Evolutionary conservation across 2,329 filamentous ascomycete species (phyloP).

Genomic region (Trichoderma atrobrunneum): DNA sequence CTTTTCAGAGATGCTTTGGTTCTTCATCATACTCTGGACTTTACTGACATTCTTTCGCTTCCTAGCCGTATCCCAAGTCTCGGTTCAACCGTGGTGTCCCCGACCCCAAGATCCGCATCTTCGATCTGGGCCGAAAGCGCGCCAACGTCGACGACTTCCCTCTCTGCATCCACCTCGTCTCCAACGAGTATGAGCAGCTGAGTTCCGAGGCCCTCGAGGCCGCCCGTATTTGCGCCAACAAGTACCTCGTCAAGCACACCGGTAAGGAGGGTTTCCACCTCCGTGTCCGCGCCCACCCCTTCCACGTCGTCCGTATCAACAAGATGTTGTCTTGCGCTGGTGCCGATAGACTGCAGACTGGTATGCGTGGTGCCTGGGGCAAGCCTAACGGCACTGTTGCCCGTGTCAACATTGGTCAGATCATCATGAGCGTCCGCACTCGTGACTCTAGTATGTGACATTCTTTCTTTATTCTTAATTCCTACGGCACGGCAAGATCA

Average conservation of each 20-base stretch:
- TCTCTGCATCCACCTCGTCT: slow-evolving; percentile 97
- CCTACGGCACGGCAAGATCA: neutral
- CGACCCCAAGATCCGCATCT: slow-evolving; percentile 87
- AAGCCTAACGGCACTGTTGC: slow-evolving; percentile 99
- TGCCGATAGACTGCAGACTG: slow-evolving; percentile 99
- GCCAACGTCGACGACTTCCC: slow-evolving; percentile 99
- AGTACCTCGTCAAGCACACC: slow-evolving; percentile 75
- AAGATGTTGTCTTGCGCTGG: slow-evolving; percentile 99
- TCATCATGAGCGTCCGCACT: slow-evolving; percentile 94
- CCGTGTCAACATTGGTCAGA: slow-evolving; percentile 99
- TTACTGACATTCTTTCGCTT: slow-evolving; percentile 23
- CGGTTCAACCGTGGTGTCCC: slow-evolving; percentile 99
- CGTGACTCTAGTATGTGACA: slow-evolving; percentile 75
- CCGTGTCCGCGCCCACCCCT: slow-evolving; percentile 87
- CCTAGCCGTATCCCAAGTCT: slow-evolving; percentile 94
- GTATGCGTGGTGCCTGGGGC: slow-evolving; percentile 99
- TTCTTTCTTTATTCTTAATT: neutral
- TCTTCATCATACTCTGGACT: neutral
- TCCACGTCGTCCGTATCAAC: slow-evolving; percentile 99
- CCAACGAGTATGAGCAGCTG: slow-evolving; percentile 99
- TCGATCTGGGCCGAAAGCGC: slow-evolving; percentile 98
- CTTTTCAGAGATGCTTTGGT: neutral
- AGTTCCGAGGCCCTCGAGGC: slow-evolving; percentile 99
- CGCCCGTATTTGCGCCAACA: slow-evolving; percentile 99
- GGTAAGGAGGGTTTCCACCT: slow-evolving; percentile 75